Conservation (phyloP, 805 yeast genomes). For the Teunomyces tritomae region DNA sequence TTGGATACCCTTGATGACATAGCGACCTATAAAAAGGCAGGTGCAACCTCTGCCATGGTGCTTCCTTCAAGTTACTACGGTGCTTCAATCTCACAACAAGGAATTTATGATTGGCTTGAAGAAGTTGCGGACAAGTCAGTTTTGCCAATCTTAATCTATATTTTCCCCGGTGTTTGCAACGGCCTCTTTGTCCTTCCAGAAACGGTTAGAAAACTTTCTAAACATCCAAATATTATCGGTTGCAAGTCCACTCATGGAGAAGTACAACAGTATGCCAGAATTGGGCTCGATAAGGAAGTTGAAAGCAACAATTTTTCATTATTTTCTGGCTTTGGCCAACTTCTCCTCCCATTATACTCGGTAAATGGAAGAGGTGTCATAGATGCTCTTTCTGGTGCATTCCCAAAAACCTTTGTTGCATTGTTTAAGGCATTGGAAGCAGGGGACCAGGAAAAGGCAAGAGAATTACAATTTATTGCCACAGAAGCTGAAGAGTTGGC, state of each 20-base stretch:
- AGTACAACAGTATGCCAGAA: constrained; percentile 44
- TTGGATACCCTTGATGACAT: constrained; percentile 45
- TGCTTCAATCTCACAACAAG: constrained; percentile 42
- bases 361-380: constrained; percentile 51
- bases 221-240: constrained; percentile 49
- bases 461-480: constrained; percentile 38
- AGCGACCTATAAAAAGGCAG: constrained; percentile 31
- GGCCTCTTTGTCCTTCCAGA: constrained; percentile 34
- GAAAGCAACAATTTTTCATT: constrained; percentile 36
- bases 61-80: constrained; percentile 52
- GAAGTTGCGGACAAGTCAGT: constrained; percentile 42
- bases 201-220: constrained; percentile 40
- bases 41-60: constrained; percentile 39
- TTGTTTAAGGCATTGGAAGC: constrained; percentile 36
- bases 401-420: constrained; percentile 47
- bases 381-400: constrained; percentile 53
- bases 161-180: constrained; percentile 52
- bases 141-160: constrained; percentile 45
- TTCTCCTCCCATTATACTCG: constrained; percentile 45
- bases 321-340: constrained; percentile 53
- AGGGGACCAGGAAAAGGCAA: constrained; percentile 43
- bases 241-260: constrained; percentile 53
- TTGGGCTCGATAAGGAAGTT: constrained; percentile 43
- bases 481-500: constrained; percentile 48
- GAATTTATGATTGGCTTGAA: constrained; percentile 44